Percentiles rank a stretch among this genome's conserved stretches.
Conservation (phyloP, 23 red algal genomes). For the Gracilaria caudata region DNA sequence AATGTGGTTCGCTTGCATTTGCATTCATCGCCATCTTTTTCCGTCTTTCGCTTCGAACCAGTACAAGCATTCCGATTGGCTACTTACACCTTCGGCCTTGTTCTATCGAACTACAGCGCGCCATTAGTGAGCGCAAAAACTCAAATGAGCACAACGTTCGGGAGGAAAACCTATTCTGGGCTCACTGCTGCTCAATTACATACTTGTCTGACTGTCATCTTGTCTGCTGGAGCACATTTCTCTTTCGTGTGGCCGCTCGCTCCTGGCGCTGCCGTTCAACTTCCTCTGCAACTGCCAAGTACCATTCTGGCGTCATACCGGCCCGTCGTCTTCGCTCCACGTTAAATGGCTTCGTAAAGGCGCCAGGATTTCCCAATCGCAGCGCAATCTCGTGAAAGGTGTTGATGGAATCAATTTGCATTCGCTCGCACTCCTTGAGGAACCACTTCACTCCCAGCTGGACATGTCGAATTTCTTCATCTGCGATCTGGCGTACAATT, state of each 20-base stretch:
- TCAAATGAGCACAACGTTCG: too few species aligned
- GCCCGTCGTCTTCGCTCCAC: slow-evolving; percentile 44
- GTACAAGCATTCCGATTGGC: too few species aligned
- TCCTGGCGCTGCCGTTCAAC: slow-evolving; percentile 47
- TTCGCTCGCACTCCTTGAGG: slow-evolving; percentile 55
- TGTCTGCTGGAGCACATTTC: neutral
- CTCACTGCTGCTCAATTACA: too few species aligned
- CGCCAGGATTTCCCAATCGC: slow-evolving; percentile 63
- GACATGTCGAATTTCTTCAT: slow-evolving; percentile 79
- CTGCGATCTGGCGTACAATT: slow-evolving; percentile 55
- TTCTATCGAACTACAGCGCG: too few species aligned
- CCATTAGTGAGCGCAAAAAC: too few species aligned
- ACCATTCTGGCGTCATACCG: slow-evolving; percentile 80
- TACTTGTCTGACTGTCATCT: too few species aligned
- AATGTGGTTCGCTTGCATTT: too few species aligned
- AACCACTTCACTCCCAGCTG: slow-evolving; percentile 76
- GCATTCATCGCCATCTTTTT: too few species aligned
- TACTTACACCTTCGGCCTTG: too few species aligned
- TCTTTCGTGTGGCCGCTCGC: neutral
- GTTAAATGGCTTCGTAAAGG: slow-evolving; percentile 81
- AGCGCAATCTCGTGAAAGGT: slow-evolving; percentile 71
- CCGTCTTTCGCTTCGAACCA: too few species aligned
- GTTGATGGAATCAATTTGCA: slow-evolving; percentile 13
- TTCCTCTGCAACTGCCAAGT: slow-evolving; percentile 73
- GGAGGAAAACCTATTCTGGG: too few species aligned